Percentiles rank a stretch among this genome's conserved stretches.
These are phyloP conservation scores for Cytospora piceicola DNA, from an alignment of 2,329 filamentous ascomycete genomes.

Conservation along the genomic window DNA sequence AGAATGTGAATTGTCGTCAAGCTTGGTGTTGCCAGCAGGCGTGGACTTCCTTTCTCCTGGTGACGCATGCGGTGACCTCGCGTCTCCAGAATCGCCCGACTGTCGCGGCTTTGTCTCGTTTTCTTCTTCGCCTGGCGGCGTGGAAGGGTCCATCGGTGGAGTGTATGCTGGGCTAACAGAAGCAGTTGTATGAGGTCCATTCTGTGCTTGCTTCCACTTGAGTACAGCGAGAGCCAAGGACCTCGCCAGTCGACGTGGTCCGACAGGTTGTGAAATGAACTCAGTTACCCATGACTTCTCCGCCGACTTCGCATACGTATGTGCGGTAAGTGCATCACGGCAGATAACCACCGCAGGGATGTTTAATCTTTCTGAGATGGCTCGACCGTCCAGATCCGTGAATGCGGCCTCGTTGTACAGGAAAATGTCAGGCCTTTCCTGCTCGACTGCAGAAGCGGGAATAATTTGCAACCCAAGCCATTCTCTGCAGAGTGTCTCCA, in stretches of 20 bases:
- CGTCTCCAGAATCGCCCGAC: neutral
- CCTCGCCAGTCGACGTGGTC: constrained; percentile 30
- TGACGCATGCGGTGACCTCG: neutral
- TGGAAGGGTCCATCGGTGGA: neutral
- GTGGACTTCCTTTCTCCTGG: neutral
- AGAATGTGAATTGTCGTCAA: neutral
- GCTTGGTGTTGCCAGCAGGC: neutral
- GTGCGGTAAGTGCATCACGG: constrained; percentile 21
- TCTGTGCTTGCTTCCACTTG: neutral
- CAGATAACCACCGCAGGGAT: constrained; percentile 23
- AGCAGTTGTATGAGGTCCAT: neutral
- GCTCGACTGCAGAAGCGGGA: neutral
- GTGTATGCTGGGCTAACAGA: neutral
- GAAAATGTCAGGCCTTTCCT: constrained; percentile 10
- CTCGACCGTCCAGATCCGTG: neutral
- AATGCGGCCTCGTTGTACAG: constrained; percentile 21
- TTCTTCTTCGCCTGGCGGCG: neutral
- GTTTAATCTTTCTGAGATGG: neutral
- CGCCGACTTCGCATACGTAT: neutral
- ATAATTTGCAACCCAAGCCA: constrained; percentile 22
- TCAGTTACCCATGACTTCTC: constrained; percentile 12
- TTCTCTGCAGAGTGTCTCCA: constrained; percentile 21
- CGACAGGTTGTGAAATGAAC: constrained; percentile 28
- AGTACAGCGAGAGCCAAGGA: constrained; percentile 21
- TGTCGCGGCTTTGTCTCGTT: neutral